Conservation (phyloP, 352 stramenopile genomes). For the Discostella stelligera region DNA sequence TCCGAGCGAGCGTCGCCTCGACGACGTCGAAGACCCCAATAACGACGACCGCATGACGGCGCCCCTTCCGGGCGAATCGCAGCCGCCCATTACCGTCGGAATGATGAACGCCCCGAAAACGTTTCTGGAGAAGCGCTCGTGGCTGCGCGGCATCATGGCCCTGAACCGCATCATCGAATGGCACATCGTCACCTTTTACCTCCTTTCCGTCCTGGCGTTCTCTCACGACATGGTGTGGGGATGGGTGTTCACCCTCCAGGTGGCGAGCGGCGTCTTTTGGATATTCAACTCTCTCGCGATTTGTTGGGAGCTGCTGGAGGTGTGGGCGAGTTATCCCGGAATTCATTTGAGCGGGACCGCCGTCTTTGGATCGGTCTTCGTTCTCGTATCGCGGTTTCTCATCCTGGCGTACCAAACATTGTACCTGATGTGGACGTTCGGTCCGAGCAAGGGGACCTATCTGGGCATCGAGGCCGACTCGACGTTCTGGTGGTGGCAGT, state of each 20-base stretch:
- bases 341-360: slow-evolving; percentile 82
- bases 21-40: slow-evolving; percentile 39
- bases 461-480: slow-evolving; percentile 73
- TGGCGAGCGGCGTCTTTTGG: slow-evolving; percentile 90
- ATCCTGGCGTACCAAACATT: slow-evolving; percentile 93
- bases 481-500: slow-evolving; percentile 89
- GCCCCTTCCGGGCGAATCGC: slow-evolving; percentile 57
- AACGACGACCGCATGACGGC: slow-evolving; percentile 37
- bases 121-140: slow-evolving; percentile 96
- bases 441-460: slow-evolving; percentile 56
- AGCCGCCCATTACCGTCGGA: slow-evolving; percentile 85
- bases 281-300: slow-evolving; percentile 89
- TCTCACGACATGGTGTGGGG: slow-evolving; percentile 88
- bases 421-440: slow-evolving; percentile 86
- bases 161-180: slow-evolving; percentile 96
- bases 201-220: slow-evolving; percentile 91
- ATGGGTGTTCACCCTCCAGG: slow-evolving; percentile 84
- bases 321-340: slow-evolving; percentile 85
- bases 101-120: slow-evolving; percentile 92
- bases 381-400: slow-evolving; percentile 88
- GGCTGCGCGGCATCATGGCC: slow-evolving; percentile 92
- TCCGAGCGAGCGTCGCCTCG: slow-evolving; percentile 47
- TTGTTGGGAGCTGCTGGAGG: slow-evolving; percentile 90
- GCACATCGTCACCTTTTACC: slow-evolving; percentile 96
- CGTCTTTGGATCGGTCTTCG: slow-evolving; percentile 85